These are phyloP conservation scores for Cystoderma amianthinum DNA, from an alignment of 768 basidiomycete species.

Conservation along the genomic window DNA sequence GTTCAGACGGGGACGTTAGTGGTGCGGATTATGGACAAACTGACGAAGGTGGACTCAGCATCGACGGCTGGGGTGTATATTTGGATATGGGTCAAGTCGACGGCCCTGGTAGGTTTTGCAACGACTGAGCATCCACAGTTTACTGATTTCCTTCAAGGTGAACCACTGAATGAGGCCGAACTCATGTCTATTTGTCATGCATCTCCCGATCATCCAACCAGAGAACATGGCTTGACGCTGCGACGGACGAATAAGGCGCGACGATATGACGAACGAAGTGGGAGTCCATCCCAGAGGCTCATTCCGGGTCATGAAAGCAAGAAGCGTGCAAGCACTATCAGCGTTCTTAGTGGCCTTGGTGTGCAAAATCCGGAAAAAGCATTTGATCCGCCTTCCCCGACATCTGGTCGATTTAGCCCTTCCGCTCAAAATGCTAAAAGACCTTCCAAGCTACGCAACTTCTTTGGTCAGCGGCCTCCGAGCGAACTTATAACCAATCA, in stretches of 20 bases:
- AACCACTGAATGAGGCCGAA: slow-evolving; percentile 75
- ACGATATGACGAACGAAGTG: slow-evolving; percentile 35
- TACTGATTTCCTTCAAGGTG: slow-evolving; percentile 33
- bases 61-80: slow-evolving; percentile 89
- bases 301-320: slow-evolving; percentile 25
- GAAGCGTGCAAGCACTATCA: slow-evolving; percentile 92
- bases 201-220: slow-evolving; percentile 67
- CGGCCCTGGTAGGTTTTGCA: slow-evolving; percentile 37
- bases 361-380: slow-evolving; percentile 73
- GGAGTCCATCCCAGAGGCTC: slow-evolving; percentile 21
- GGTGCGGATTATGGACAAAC: slow-evolving; percentile 52
- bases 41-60: slow-evolving; percentile 67
- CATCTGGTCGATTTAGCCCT: slow-evolving; percentile 24
- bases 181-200: slow-evolving; percentile 80
- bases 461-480: slow-evolving; percentile 96
- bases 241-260: slow-evolving; percentile 42
- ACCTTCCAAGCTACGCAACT: slow-evolving; percentile 80
- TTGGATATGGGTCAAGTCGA: slow-evolving; percentile 53
- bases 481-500: slow-evolving; percentile 96
- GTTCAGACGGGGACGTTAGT: slow-evolving; percentile 34
- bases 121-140: slow-evolving; percentile 1
- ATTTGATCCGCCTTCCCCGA: slow-evolving; percentile 53
- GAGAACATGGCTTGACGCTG: slow-evolving; percentile 74
- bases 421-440: slow-evolving; percentile 35
- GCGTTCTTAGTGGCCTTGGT: slow-evolving; percentile 89